Conservation (phyloP, 352 stramenopile genomes). For the Phytophthora parvispora region DNA sequence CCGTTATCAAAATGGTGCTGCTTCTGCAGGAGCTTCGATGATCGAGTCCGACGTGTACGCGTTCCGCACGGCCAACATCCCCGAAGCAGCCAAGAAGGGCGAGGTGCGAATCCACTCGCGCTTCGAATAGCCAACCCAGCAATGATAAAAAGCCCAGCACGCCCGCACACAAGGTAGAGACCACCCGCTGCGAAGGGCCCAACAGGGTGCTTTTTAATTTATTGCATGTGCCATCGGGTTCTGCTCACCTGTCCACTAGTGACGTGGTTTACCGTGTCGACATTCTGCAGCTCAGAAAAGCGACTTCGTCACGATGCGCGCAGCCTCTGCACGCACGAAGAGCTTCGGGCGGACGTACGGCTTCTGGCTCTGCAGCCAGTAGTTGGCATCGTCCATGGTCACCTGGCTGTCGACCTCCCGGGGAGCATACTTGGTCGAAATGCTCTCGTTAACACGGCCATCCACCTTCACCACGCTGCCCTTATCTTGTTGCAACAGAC, state of each 20-base stretch:
- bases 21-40: conserved; percentile 34
- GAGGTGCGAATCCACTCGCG: conserved; percentile 77
- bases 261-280: neutral
- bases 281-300: conserved; percentile 49
- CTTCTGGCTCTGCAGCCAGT: conserved; percentile 88
- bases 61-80: conserved; percentile 63
- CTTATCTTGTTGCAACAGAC: conserved; percentile 82
- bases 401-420: conserved; percentile 77
- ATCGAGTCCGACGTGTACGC: conserved; percentile 84
- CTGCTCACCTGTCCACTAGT: conserved; percentile 3
- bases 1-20: conserved; percentile 9
- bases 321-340: conserved; percentile 84
- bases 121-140: conserved; percentile 57
- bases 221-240: conserved; percentile 30
- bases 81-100: conserved; percentile 46
- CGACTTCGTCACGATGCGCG: conserved; percentile 87
- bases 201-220: conserved; percentile 41
- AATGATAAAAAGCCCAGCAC: conserved; percentile 14
- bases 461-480: conserved; percentile 75
- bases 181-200: conserved; percentile 15
- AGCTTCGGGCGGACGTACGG: conserved; percentile 87
- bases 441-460: conserved; percentile 87
- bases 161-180: conserved; percentile 4
- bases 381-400: conserved; percentile 85
- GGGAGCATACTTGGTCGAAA: conserved; percentile 55